Base-by-base conservation (phyloP, 495 filamentous ascomycete genomes). In the Tetracladium marchalianum region DNA sequence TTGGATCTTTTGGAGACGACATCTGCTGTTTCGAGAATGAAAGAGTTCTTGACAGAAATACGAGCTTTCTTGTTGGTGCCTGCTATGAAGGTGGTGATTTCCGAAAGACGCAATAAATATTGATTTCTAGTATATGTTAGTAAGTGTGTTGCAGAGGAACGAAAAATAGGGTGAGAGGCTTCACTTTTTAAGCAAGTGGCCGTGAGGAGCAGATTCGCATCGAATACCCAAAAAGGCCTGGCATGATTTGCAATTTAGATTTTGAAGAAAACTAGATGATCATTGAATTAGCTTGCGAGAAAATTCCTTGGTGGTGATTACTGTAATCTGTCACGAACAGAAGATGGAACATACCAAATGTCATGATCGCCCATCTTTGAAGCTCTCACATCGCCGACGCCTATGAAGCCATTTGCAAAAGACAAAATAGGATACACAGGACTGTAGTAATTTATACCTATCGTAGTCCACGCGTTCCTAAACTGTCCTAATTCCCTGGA, bases 401-500 rank as follows among this genome's bases (percentile, higher is more conserved):
- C 45, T 19, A 49, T 48, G 32, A 58, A 38, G 8, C 55, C 55
- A 22, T 41, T n/a, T 0, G 33, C 22, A 12, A 10, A 22, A 13
- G 50, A 38, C 3, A 51, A 6, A 11, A 44, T 45, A 35, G 41
- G 36, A 46, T 58, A 39, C 4, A 67, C 52, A 22, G 70, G 69
- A 35, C 61, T 67, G 35, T 63, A 59, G 48, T 72, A 69, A 17
- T 48, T 59, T 37, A 62, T 66, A 15, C 65, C 68, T 41, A 75
- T 61, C 24, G 64, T 56, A 5, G 49, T 62, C 70, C 69, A 74
- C 8, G 64, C 41, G 44, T 74, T 72, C 46, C 55, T 18, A 31
- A 67, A 68, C 1, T 47, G 39, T 13, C 65, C 66, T 9, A 74
- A 39, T 7, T 52, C 46, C 11, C 44, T 34, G 15, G 53, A 50